Base-by-base conservation (phyloP, 805 yeast genomes). In the Saccharomyces eubayanus region DNA sequence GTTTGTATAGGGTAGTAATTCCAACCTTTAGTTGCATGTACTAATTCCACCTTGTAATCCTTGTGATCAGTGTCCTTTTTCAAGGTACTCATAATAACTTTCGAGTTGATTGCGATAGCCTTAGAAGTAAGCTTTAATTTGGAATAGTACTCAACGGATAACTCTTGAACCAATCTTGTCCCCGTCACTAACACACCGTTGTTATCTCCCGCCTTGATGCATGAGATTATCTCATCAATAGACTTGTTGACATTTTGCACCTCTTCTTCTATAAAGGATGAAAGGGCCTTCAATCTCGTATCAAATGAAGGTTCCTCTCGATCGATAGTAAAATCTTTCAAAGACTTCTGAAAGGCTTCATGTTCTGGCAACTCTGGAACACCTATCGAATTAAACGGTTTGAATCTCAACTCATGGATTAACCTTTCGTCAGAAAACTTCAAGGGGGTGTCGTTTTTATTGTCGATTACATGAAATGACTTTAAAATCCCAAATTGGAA, bases 341-440 rank as follows among this genome's bases (percentile, higher is more conserved):
- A 31, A 3, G 66, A 62, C 11, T 50, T 24, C 29, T 59, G 58
- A 51, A 70, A 66, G 2, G 58, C 46, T 1, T 60, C 68, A 59
- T 70, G 83, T 0, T 74, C 64, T 2, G 92, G 90, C 46, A 81
- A 62, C 29, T 75, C 77, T 1, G 97, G 97, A 10, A 82, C 82
- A 0, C 95, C 96, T 21, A 90, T 85, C 0, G 89, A 79, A 24
- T 85, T 79, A 72, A 86, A 88, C 3, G 94, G 83, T 66, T 89
- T 89, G 79, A 89, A 77, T 59, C 96, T 79, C 48, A 89, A 71
- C 9, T 76, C 70, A 63, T 77, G 83, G 16, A 79, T 64, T 40
- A 64, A 49, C 50, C 67, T 63, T 28, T 66, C 58, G 27, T 66
- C 58, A 41, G 67, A 59, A 36, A 67, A 64, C 48, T 60, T 63